A percentile compares a stretch with the other conserved stretches of the same genome.
Evolutionary conservation across 2,329 filamentous ascomycete genomes (phyloP).

Genomic region (Uncinocarpus reesii): DNA sequence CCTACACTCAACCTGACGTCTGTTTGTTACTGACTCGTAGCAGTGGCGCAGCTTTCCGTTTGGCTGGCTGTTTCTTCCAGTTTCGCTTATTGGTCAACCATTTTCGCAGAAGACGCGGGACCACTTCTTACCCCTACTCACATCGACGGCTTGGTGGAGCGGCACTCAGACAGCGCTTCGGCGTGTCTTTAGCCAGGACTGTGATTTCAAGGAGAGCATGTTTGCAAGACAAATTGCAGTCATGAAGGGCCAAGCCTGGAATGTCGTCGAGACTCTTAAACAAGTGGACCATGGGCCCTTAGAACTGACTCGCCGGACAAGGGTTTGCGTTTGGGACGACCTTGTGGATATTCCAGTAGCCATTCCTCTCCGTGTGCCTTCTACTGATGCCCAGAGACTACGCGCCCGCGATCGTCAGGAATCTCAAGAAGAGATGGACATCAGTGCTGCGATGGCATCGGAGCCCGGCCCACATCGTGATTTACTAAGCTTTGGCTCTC

Average conservation of each 20-base stretch:
- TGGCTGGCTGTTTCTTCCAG: slow-evolving; percentile 94
- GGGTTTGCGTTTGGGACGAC: slow-evolving; percentile 97
- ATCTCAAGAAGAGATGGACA: slow-evolving; percentile 76
- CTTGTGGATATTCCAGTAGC: slow-evolving; percentile 91
- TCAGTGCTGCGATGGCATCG: slow-evolving; percentile 58
- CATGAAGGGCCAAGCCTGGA: slow-evolving; percentile 99
- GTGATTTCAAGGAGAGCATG: slow-evolving; percentile 97
- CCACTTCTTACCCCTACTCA: slow-evolving; percentile 91
- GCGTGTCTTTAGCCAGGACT: slow-evolving; percentile 78
- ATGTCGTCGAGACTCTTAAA: slow-evolving; percentile 95
- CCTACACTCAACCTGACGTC: background rate
- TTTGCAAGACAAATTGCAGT: slow-evolving; percentile 97
- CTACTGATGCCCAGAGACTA: slow-evolving; percentile 68
- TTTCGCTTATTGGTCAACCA: slow-evolving; percentile 88
- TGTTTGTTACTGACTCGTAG: background rate
- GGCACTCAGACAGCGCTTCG: slow-evolving; percentile 83
- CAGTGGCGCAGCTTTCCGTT: slow-evolving; percentile 83
- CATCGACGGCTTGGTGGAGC: slow-evolving; percentile 93
- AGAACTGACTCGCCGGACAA: slow-evolving; percentile 77
- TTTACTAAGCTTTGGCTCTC: slow-evolving; percentile 55
- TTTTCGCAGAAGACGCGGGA: slow-evolving; percentile 89
- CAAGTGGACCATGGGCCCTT: slow-evolving; percentile 83
- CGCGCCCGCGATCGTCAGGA: slow-evolving; percentile 44
- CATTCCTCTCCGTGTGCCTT: slow-evolving; percentile 75
- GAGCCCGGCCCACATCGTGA: slow-evolving; percentile 46